A percentile compares a stretch with the other conserved stretches of the same genome.
Conservation (phyloP, 345 rosid species). For the Citrus trifoliata region DNA sequence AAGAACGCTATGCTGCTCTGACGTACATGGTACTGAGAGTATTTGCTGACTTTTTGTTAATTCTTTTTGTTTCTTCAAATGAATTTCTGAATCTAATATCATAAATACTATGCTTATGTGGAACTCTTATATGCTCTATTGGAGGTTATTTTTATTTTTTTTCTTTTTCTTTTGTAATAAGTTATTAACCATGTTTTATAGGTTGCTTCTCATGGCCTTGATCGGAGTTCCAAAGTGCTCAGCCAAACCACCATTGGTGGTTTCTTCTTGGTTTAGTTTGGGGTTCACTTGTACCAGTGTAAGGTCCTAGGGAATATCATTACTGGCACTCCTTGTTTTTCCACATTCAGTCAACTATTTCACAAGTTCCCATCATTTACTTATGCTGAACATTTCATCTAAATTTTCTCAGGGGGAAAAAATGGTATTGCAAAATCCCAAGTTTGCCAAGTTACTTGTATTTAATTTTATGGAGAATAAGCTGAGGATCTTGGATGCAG, state of each 20-base stretch:
- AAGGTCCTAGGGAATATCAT: conserved; percentile 17
- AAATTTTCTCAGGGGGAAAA: conserved; percentile 5
- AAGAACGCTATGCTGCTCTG: conserved; percentile 93
- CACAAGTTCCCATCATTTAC: not conserved
- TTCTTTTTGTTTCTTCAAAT: not conserved
- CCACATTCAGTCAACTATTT: not conserved
- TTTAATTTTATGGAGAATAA: conserved; percentile 6
- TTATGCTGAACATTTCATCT: not conserved
- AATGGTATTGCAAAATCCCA: conserved; percentile 8
- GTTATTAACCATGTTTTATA: conserved; percentile 12
- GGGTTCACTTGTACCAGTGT: conserved; percentile 20
- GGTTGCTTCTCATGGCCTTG: conserved; percentile 98
- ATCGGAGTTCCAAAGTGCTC: conserved; percentile 72
- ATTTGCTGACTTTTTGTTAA: not conserved
- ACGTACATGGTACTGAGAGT: conserved; percentile 61
- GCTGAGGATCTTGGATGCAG: conserved; percentile 7
- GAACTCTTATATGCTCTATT: not conserved
- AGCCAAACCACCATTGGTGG: conserved; percentile 68
- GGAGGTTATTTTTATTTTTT: not conserved
- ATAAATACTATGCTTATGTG: not conserved
- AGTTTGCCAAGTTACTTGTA: not conserved
- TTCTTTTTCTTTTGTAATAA: not conserved
- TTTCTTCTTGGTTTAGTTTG: conserved; percentile 39
- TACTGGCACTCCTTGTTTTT: not conserved
- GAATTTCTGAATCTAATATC: not conserved